Base-by-base conservation (phyloP, 2,329 filamentous ascomycete genomes). In the Pseudohalonectria lignicola region DNA sequence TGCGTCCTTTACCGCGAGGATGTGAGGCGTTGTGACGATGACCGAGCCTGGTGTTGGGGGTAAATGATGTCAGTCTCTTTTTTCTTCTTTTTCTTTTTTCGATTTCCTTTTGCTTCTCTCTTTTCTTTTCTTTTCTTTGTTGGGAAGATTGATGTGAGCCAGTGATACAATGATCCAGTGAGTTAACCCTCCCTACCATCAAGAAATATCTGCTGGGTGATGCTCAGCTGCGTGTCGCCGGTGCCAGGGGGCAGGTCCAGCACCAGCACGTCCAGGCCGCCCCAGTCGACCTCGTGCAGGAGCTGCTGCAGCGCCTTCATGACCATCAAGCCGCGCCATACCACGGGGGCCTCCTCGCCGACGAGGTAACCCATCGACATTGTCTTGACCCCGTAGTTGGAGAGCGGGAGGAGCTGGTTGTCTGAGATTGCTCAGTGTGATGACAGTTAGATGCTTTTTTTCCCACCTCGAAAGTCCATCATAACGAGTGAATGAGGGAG, bases 311-410 rank as follows among this genome's bases (percentile, higher is more conserved):
- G 71, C 0, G 92, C 92, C 54, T 96, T 98, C 71, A 94, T 93
- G 12, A 96, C 85, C 88, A 98, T 95, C 3, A 94, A 73, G 0
- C 92, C 92, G 37, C 92, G 78, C 92, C 92, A 98, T 23, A 92
- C 88, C 13, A 98, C 82, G 0, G 88, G 86, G 5, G 85, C 82
- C 10, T 78, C 72, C 46, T 86, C 80, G 16, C 75, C 76, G 1
- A 94, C 78, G 1, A 98, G 71, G 47, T 94, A 96, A 36, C 92
- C 92, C 85, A 98, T 96, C 0, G 88, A 95, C 92, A 98, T 98
- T 39, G 87, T 93, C 61, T 93, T 93, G 40, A 98, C 74, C 30
- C 92, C 92, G 64, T 96, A 96, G 54, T 94, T 94, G 17, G 84
- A 87, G 18, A 98, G 63, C 0, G 92, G 92, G 2, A 96, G 53